Evolutionary conservation across 2,329 filamentous ascomycete genomes (phyloP), one percentile per base, ranked within the genome.

Genomic region (Cercospora berteroae): DNA sequence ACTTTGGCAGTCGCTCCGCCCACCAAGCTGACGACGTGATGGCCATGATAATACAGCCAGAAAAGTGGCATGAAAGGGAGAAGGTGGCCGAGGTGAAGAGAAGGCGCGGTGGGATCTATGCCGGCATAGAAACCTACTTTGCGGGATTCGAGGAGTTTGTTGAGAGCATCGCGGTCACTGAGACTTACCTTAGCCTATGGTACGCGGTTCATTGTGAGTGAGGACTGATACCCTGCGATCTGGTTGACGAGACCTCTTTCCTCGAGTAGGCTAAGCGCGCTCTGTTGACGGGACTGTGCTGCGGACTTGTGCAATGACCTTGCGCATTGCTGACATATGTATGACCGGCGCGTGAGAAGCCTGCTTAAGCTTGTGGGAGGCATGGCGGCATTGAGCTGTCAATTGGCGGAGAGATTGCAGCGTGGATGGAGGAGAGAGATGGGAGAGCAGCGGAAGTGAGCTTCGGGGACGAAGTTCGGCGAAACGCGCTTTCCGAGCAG

Each of bases 1-100:
- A 95, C 87, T 74, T 89, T 88, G 48, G 89, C 90, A 4, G 92
- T 96, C 13, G 90, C 89, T 72, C 90, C 71, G 66, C 82, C 79
- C 67, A 83, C 80, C 65, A 95, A 81, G 44, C 87, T 89, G 60
- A 91, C 82, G 27, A 89, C 84, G 33, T 86, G 83, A 77, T 90
- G 89, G 25, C 92, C 92, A 76, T 93, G 84, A 71, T 93, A 83
- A 80, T 92, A 93, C 82, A 94, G 86, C 90, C 91, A 94, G 80
- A 93, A 93, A 25, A 94, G 82, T 16, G 90, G 87, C 92, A 95
- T 95, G 64, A 94, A 83, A 23, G 92, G 90, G 13, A 95, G 82
- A 5, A 96, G 83, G 76, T 96, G 91, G 66, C 92, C 92, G 57
- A 95, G 83, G 74, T 96, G 92, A 67, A 95, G 82, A 2, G 92